phyloP scores from a whole-genome alignment of 2,329 filamentous ascomycete genomes.

The Pseudopithomyces maydicus region DNA sequence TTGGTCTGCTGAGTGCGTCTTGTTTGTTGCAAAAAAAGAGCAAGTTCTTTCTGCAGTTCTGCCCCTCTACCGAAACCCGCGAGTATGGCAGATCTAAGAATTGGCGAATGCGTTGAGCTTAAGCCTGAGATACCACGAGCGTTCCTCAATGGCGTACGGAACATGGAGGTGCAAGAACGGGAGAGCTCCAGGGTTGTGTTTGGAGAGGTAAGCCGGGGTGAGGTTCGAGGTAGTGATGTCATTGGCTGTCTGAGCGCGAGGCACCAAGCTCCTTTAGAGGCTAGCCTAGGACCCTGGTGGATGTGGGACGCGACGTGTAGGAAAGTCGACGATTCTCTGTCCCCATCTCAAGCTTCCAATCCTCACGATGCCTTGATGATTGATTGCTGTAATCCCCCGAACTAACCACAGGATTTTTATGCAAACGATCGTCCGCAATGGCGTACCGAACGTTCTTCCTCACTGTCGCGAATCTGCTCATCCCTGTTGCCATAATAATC shows the following conservation, averaged over 20 bases:
- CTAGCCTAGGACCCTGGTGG: constrained; percentile 39
- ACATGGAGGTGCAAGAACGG: constrained; percentile 15
- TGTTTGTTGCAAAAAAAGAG: not conserved
- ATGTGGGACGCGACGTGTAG: constrained; percentile 13
- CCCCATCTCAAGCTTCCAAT: constrained; percentile 27
- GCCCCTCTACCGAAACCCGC: not conserved
- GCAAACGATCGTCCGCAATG: constrained; percentile 21
- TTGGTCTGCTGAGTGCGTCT: not conserved
- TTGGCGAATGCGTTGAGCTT: not conserved
- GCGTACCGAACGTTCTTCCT: constrained; percentile 50
- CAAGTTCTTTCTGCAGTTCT: constrained; percentile 4
- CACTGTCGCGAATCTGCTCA: constrained; percentile 73
- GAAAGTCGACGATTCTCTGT: constrained; percentile 9
- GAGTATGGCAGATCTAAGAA: no score
- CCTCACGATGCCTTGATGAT: not conserved
- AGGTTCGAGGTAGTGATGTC: constrained; percentile 36
- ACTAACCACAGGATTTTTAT: not conserved
- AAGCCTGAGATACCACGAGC: not conserved
- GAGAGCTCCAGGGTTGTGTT: not conserved
- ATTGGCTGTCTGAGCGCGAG: constrained; percentile 30
- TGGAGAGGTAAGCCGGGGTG: constrained; percentile 3
- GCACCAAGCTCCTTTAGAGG: constrained; percentile 18
- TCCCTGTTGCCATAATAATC: constrained; percentile 68
- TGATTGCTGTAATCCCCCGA: not conserved
- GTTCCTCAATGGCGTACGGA: constrained; percentile 17